Base-by-base conservation (phyloP, 2,329 filamentous ascomycete species). In the Esteya vermicola region DNA sequence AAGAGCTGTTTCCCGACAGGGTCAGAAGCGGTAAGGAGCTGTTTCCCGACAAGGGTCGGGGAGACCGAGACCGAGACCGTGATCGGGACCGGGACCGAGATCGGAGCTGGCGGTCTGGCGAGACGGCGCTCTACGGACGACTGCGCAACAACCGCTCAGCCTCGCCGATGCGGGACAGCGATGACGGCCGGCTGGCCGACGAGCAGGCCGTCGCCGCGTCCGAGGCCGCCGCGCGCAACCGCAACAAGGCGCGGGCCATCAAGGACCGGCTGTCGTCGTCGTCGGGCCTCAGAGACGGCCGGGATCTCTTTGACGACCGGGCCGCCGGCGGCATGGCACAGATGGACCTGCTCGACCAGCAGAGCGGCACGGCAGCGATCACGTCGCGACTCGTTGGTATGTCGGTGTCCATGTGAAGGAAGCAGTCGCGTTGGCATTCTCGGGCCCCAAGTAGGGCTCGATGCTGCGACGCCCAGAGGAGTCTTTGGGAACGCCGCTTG, bases 281-380 rank as follows among this genome's bases (percentile, higher is more conserved):
- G 47, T 73, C 67, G 73, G 1, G 58, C 50, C 44, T 67, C 63
- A 54, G 54, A 55, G 20, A 52, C 45, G 2, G 33, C 8, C 10
- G 26, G 5, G 77, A 81, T 45, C 63, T 81, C 2, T 75, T 81
- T 47, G 74, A 74, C 1, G 20, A 26, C 1, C 21, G 26, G 12
- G 27, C 33, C 7, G n/a, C 41, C 9, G 48, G 47, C 54, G 49
- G 48, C 34, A 52, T 43, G 43, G 54, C 55, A 14, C 49, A 54
- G 45, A 57, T 58, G 54, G 58, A 60, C 41, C 51, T 53, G 41
- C 48, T 59, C 19, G 50, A 49, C 18, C 49, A 18, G 4, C n/a
- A 12, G 9, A 18, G 14, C 26, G 21, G 47, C 40, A 49, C 52
- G 33, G 50, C 45, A 4, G 50, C 47, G 9, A 46, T 58, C 22